Evolutionary conservation across 345 rosid species (phyloP), one percentile per base, ranked within the genome.

Genomic region (Crucihimalaya himalaica): DNA sequence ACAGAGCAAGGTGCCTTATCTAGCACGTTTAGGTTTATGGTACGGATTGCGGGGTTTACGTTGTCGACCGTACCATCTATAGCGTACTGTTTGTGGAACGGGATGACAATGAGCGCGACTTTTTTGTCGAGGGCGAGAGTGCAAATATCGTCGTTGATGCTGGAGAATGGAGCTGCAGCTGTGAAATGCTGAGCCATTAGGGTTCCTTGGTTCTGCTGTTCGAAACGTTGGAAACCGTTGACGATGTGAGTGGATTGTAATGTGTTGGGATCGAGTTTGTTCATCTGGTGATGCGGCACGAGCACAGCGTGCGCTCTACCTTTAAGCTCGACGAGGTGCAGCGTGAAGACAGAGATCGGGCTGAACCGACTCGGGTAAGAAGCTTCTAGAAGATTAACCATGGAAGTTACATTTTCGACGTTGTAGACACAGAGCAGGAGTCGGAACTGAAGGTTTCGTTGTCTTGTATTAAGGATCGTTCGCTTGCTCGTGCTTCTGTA

Each of bases 101-200:
- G 90, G 35, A 86, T 48, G 21, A 84, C 81, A n/a, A 84, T 35
- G 51, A 88, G 43, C 6, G 86, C 66, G 0, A 84, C 81, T 71
- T 84, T 71, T 79, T 83, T 84, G 73, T 86, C 84, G 19, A 82
- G 57, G 0, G 93, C 87, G 8, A 88, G 76, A 48, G 87, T 83
- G 76, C 90, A 86, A 16, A 88, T 78, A 12, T 86, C 87, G 7
- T 88, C 82, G 37, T 88, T 85, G 70, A 86, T 83, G 13, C 85
- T 79, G 3, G 81, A 68, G 55, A 74, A 79, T 4, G 93, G 90
- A 11, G 90, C 79, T 14, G 86, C 69, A 37, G 86, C 88, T 47
- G 80, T 82, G 69, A 80, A 86, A 66, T 80, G 76, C 20, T 80
- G 87, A 58, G 84, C 75, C 63, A 69, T 72, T 18, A 82, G 18